Base-by-base conservation (phyloP, 1,284 basidiomycete genomes). In the Anthracocystis setariae region DNA sequence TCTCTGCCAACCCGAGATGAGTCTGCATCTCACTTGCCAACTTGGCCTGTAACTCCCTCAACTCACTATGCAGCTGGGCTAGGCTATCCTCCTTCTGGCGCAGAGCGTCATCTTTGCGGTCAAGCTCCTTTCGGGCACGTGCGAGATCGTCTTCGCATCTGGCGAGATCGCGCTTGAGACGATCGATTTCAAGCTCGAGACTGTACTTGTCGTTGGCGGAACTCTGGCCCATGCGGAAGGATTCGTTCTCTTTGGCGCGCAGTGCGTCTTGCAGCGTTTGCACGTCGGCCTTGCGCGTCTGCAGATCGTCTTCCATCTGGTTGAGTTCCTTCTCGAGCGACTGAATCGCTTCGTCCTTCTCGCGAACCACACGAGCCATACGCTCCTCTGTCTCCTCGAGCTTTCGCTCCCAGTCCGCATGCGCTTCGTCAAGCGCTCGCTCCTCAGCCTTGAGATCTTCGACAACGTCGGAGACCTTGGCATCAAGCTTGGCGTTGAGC, bases 131-230 rank as follows among this genome's bases (percentile, higher is more conserved):
- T 49, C 91, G 86, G 2, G 90, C 88, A 13, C 90, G 88, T 15
- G 87, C 84, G 8, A 96, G 86, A 53, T 96, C 92, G 68, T 90
- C 89, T 77, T 95, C 92, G 12, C 90, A 86, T 8, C 90, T 86
- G 69, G 90, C 88, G 21, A 96, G 81, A 81, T 98, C 95, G 29
- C 94, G 88, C 80, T 91, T 90, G 46, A 95, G 85, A 2, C 93
- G 86, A 75, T 97, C 94, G 4, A 93, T 87, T 83, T 98, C 94
- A 24, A 97, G 87, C 82, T 96, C 92, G 38, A 98, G 85, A 38
- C 92, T 92, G 85, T 93, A 92, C 56, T 89, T 87, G 46, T 93
- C 91, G 10, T 90, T 90, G 1, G 90, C 90, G 75, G 91, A 90
- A 27, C 89, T 87, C 84, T 93, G 91, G 37, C 92, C 92, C 5